Evolutionary conservation across 768 basidiomycete species (phyloP), one percentile per base, ranked within the genome.

Genomic region (Phylloporus sp.): DNA sequence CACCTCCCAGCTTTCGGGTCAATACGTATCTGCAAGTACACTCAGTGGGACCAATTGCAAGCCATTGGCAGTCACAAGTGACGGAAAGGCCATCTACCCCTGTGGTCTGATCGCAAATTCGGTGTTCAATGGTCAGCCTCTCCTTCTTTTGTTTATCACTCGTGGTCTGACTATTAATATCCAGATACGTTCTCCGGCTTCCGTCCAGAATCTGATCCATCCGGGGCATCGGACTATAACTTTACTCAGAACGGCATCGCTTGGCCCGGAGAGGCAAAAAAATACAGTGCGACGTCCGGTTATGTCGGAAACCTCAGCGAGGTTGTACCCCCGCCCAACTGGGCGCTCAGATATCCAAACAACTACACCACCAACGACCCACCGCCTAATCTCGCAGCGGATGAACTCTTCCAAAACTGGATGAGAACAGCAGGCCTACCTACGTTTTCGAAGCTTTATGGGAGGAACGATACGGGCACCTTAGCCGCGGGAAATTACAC

Each of bases 341-440:
- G 97, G 97, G 68, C 59, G 1, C 63, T 68, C 28, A 78, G 78
- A 49, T 97, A 76, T 72, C 91, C 92, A 1, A 67, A 87, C 54
- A 79, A 79, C 50, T 97, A 97, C 71, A 83, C 82, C 4, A 65
- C 71, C 2, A 69, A 70, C 5, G 81, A 76, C 55, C 80, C 80
- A 15, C 84, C 86, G 18, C 95, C 93, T 2, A 73, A 97, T 64
- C 74, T 98, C 31, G 72, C 75, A 47, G 58, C 59, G 2, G 86
- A 98, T 63, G 90, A 97, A 69, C 94, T 90, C 61, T 98, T 99
- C 76, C 95, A 98, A 71, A 95, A 95, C 66, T 99, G 97, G 97
- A 99, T 99, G 97, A 82, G 95, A 52, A 97, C 95, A 2, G 92
- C 97, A 1, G 97, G 95, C 12, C 70, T 98, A 42, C 97, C 97